Base-by-base conservation (phyloP, 768 basidiomycete genomes). In the Tremella yokohamensis region DNA sequence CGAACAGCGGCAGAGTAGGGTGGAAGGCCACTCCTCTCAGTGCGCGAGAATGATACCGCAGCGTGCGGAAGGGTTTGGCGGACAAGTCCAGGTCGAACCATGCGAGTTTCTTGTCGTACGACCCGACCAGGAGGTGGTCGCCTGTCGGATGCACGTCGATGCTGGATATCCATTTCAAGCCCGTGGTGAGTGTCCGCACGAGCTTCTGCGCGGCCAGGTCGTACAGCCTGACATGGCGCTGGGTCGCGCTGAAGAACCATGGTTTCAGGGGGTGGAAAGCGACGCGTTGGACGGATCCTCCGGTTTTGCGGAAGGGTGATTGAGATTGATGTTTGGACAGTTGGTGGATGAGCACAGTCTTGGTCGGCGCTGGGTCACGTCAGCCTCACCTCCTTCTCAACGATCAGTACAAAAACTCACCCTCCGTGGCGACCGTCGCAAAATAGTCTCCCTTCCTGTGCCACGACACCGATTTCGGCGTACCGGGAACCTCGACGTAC, bases 1-100 rank as follows among this genome's bases (percentile, higher is more conserved):
- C 91, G 76, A 99, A 98, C 20, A 99, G 84, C 24, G 96, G 96
- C 78, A 94, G 91, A 45, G 85, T 85, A 16, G 90, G 89, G 74
- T 96, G 93, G 82, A 94, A 99, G 59, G 88, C 85, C 51, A 98
- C 80, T 9, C 90, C 88, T 56, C 96, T 89, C 58, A 99, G 87
- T 22, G 96, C 96, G 61, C 88, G 87, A 3, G 88, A 80, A 78
- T 99, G 96, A 76, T 98, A 98, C 60, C 90, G 84, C 67, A 99
- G 79, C 54, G 96, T 85, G 79, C 96, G 97, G 83, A 94, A 99
- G 0, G 96, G 96, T 76, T 94, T 96, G 62, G 89, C 87, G 66
- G 87, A 90, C 55, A 99, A 84, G 71, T 98, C 96, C 64, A 99
- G 81, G 79, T 99, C 96, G 77, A 98, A 98, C 96, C 96, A 99